A percentile compares a stretch with the other conserved stretches of the same genome.
Evolutionary conservation across 768 basidiomycete genomes (phyloP).

Genomic region (Lactarius hengduanensis): DNA sequence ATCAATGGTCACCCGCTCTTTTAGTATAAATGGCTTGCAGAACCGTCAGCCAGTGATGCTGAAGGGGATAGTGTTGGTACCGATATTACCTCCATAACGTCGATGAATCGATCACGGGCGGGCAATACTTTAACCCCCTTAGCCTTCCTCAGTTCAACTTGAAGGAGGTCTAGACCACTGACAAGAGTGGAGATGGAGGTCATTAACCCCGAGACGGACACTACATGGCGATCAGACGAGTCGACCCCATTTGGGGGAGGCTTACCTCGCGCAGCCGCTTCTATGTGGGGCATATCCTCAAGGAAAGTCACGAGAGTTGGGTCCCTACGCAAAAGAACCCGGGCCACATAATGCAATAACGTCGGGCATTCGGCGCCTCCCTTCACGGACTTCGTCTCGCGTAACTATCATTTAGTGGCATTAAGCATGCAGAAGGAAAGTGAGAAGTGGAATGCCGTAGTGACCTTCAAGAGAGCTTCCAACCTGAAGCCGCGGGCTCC

Average conservation of each 20-base stretch:
- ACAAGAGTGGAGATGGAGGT: constrained; percentile 60
- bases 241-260: background rate
- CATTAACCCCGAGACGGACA: constrained; percentile 66
- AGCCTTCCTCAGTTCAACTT: constrained; percentile 51
- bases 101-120: constrained; percentile 58
- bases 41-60: background rate
- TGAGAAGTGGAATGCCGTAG: constrained; percentile 2
- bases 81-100: constrained; percentile 62
- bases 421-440: background rate
- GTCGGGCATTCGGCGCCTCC: constrained; percentile 74
- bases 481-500: constrained; percentile 83
- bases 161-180: constrained; percentile 54
- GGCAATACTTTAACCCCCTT: constrained; percentile 36
- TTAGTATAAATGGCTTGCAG: constrained; percentile 38
- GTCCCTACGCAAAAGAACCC: constrained; percentile 65
- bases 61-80: background rate
- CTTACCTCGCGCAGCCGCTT: constrained; percentile 79
- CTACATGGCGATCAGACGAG: constrained; percentile 39
- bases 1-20: constrained; percentile 54
- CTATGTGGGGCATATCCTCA: constrained; percentile 77
- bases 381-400: constrained; percentile 76
- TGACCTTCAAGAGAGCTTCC: constrained; percentile 77
- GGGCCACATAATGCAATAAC: constrained; percentile 87
- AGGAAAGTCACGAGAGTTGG: constrained; percentile 66
- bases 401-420: constrained; percentile 49